Evolutionary conservation across 176 grass and related monocot genomes (phyloP), one percentile per base, ranked within the genome.

Genomic region (Musa schizocarpa): DNA sequence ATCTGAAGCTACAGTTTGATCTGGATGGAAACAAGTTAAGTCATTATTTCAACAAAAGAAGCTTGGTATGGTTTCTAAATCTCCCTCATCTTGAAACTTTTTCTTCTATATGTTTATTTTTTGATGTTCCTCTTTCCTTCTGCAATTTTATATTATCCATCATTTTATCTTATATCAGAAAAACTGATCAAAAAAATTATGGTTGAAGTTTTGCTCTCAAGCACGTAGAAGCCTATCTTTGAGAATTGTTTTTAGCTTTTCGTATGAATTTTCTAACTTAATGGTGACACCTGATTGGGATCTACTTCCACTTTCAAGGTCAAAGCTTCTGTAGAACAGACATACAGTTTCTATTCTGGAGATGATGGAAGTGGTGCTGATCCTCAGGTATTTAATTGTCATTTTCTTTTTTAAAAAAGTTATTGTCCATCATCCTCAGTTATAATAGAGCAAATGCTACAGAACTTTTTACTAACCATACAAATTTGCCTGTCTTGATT

Each of bases 1-100:
- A 84, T 69, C 80, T 88, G 72, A 88, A 84, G 19, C 86, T 88
- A 78, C 77, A 81, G 55, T 81, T 81, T 88, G 72, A 83, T 69
- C 53, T 54, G 24, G 52, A 63, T 81, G 81, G 78, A 69, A 81
- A 43, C 34, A 43, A 73, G 66, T 71, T 65, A 48, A 77, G 57
- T 81, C 65, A 74, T 21, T 87, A 88, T 81, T 70, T 53, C 13
- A 86, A 86, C 74, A 74, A 29, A 24, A 83, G 72, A 81, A 88
- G 65, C 65, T 77, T 24, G 65, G 86, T 84, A 78, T 59, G 29
- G 14, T 73, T 57, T 80, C 24, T 49, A 49, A 23, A 24, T 65
- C 22, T 29, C 11, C 72, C 53, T 9, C 53, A 13, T 72, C 57
- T 74, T 25, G 50, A 26, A 74, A 55, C 43, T 73, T 76, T 6